Base-by-base conservation (phyloP, 1,139 yeast species). In the Diutina siamensis region DNA sequence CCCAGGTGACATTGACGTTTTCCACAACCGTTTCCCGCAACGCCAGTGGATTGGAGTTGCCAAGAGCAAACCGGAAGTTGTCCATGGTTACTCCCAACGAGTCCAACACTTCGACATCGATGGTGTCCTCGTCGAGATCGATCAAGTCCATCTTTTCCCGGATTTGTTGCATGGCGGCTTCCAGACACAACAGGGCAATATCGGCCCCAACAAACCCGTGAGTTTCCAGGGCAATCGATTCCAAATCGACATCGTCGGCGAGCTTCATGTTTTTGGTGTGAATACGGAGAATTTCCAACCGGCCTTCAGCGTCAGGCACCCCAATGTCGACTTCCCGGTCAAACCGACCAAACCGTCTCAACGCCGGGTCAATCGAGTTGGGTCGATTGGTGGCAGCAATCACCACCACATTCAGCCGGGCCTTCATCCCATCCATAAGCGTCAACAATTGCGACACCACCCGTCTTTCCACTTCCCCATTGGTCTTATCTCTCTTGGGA, bases 351-450 rank as follows among this genome's bases (percentile, higher is more conserved):
- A 89, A 89, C 72, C 99, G 83, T 73, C 98, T 84, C 59, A 92
- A 75, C 32, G 99, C 98, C 40, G 98, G 97, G 63, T 92, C 99
- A 59, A 92, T 89, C 19, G 97, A 86, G 71, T 94, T 92, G 58
- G 98, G 98, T 68, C 98, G 81, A 68, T 94, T 94, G 45, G 98
- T 92, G 44, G 76, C 76, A 45, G 75, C 76, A 67, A 92, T 92
- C 49, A 94, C 98, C 49, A 92, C 97, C 55, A 87, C 83, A 62
- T 92, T 94, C 40, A 97, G 82, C 68, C 98, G 84, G 20, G 97
- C 96, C 71, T 92, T 92, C 98, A 92, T 92, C 74, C 98, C 98
- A 64, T 92, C 98, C 98, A 92, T 92, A 57, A 92, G 77, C 22
- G 98, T 92, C 63, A 92, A 78, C 60, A 92, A 76, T 71, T 92